Percentiles rank a stretch among this genome's conserved stretches.
Evolutionary conservation across 1,284 basidiomycete species (phyloP).

Genomic region (Xerocomus amazonicus): DNA sequence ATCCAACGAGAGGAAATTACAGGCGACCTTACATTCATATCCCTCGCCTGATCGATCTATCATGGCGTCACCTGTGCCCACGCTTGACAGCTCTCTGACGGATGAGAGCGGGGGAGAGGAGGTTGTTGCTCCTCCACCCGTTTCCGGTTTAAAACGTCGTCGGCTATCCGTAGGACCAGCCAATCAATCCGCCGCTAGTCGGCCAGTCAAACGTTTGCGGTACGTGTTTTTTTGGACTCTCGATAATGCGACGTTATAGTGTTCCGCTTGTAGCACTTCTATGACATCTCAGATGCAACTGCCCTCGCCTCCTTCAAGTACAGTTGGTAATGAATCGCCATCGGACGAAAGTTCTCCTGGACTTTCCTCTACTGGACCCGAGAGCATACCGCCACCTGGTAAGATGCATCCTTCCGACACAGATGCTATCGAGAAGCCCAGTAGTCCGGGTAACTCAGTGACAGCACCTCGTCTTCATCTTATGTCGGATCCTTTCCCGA

Average conservation of each 20-base stretch:
- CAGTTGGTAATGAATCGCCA: constrained; percentile 1
- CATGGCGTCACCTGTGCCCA: constrained; percentile 2
- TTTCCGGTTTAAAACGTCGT: constrained; percentile 26
- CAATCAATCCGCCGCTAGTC: too few species aligned
- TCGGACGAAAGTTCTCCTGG: background rate
- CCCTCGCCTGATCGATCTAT: constrained; percentile 12
- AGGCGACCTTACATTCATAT: constrained; percentile 9
- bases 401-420: constrained; percentile 37
- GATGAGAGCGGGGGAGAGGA: constrained; percentile 15
- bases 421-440: constrained; percentile 14
- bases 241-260: background rate
- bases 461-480: constrained; percentile 19
- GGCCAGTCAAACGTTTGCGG: constrained; percentile 29
- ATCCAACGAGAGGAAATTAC: background rate
- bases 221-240: constrained; percentile 4
- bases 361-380: background rate
- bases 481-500: constrained; percentile 30
- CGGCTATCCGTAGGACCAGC: constrained; percentile 1
- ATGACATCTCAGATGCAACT: constrained; percentile 1
- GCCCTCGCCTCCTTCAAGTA: constrained; percentile 24
- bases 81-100: constrained; percentile 1
- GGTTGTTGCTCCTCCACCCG: constrained; percentile 6
- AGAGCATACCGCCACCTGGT: constrained; percentile 2
- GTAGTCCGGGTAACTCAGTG: constrained; percentile 22
- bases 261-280: constrained; percentile 4